These are phyloP conservation scores for Quercus gilva DNA, from an alignment of 306 rosid genomes.

Conservation along the genomic window DNA sequence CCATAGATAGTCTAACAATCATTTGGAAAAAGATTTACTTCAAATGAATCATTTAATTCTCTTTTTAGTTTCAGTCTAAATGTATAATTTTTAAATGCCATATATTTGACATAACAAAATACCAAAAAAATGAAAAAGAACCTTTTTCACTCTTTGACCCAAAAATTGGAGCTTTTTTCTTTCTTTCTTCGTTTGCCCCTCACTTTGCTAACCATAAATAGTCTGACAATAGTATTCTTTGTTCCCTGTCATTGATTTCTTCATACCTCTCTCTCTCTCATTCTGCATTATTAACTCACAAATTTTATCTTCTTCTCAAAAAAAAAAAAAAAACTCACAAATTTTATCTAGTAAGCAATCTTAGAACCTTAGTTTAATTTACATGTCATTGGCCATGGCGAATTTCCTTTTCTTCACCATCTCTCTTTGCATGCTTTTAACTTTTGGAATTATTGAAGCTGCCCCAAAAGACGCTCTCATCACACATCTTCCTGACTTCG, in stretches of 20 bases:
- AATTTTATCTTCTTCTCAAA: neutral
- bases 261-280: neutral
- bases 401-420: neutral
- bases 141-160: slow-evolving; percentile 27
- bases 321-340: neutral
- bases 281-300: neutral
- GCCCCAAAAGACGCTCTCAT: slow-evolving; percentile 30
- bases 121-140: neutral
- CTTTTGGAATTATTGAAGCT: slow-evolving; percentile 11
- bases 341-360: neutral
- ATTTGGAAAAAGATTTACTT: too few species aligned
- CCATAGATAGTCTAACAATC: too few species aligned
- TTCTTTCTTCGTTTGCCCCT: neutral
- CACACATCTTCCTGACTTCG: slow-evolving; percentile 44
- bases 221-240: neutral
- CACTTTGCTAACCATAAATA: slow-evolving; percentile 6
- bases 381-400: slow-evolving; percentile 4
- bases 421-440: slow-evolving; percentile 5
- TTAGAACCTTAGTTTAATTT: neutral
- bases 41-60: too few species aligned
- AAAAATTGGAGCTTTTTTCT: neutral
- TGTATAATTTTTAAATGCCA: too few species aligned
- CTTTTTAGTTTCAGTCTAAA: too few species aligned
- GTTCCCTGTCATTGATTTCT: slow-evolving; percentile 7
- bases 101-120: neutral